Conservation (phyloP, 331 rosid genomes). For the Quercus tomentella region DNA sequence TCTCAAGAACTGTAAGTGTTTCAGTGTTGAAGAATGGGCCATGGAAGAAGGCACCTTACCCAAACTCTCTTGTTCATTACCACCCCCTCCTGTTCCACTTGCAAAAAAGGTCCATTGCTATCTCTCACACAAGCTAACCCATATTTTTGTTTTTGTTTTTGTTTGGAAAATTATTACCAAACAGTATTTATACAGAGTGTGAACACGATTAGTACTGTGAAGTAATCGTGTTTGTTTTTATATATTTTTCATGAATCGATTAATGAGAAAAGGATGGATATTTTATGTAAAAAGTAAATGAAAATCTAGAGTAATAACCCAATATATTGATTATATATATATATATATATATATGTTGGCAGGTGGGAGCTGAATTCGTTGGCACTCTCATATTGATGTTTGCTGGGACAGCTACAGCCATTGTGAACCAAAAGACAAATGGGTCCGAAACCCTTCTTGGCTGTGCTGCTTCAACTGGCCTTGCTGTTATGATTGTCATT, state of each 20-base stretch:
- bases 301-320: neutral
- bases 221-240: neutral
- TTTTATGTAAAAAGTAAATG: neutral
- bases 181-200: no score
- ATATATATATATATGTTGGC: neutral
- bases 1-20: slow-evolving; percentile 55
- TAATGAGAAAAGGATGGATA: no score
- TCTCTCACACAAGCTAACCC: neutral
- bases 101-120: slow-evolving; percentile 53
- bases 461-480: slow-evolving; percentile 67
- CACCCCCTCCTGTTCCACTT: slow-evolving; percentile 60
- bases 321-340: neutral
- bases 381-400: slow-evolving; percentile 74
- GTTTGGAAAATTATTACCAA: no score
- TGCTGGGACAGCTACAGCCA: slow-evolving; percentile 72
- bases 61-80: slow-evolving; percentile 52
- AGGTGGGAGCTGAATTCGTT: slow-evolving; percentile 95
- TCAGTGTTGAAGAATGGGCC: slow-evolving; percentile 52
- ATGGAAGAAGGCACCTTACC: slow-evolving; percentile 66
- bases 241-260: neutral
- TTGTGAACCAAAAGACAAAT: slow-evolving; percentile 64
- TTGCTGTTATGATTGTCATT: slow-evolving; percentile 75
- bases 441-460: slow-evolving; percentile 67
- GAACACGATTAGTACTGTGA: no score
- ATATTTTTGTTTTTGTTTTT: neutral